Base-by-base conservation (phyloP, 441 rosid genomes). In the Pelargonium australe region DNA sequence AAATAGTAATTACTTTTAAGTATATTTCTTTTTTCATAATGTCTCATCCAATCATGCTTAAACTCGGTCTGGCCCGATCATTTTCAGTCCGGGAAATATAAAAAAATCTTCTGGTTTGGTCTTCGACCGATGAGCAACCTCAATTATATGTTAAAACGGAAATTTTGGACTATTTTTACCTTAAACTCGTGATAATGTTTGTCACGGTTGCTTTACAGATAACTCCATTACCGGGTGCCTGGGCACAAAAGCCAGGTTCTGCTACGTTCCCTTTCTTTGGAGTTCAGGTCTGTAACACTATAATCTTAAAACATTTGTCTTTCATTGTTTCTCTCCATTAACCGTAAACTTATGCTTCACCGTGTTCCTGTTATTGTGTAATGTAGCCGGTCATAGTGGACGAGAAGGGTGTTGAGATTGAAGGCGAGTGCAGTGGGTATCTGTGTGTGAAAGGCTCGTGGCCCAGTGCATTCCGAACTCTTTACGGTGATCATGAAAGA, bases 231-330 rank as follows among this genome's bases (percentile, higher is more conserved):
- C 98, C 99, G 2, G 98, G 98, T 75, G 98, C 98, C 70, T 95
- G 99, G 99, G 91, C 97, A 0, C 98, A 90, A 83, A 95, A 95
- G 80, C 99, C 99, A 76, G 98, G 99, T 77, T 95, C 99, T 72
- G 99, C 97, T 67, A 95, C 99, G 75, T 95, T 95, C 81, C 99
- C 99, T 71, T 95, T 95, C 93, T 95, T 95, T 68, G 99, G 99
- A 70, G 95, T 95, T 77, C 97, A 89, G 99, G 99, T 94, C 58
- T 68, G 74, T 67, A 71, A 57, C 69, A 72, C 68, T 43, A 63
- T 57, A 25, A 31, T 23, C 43, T 37, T 16, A 17, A 1, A 57
- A 20, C 8, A 16, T 57, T 57, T 57, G 19, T 57, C 25, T 57
- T 57, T 17, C 19, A 37, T 37, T 37, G 41, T 37, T 37, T 37